phyloP scores from a whole-genome alignment of 345 rosid species.

The Mallotus nudiflorus region DNA sequence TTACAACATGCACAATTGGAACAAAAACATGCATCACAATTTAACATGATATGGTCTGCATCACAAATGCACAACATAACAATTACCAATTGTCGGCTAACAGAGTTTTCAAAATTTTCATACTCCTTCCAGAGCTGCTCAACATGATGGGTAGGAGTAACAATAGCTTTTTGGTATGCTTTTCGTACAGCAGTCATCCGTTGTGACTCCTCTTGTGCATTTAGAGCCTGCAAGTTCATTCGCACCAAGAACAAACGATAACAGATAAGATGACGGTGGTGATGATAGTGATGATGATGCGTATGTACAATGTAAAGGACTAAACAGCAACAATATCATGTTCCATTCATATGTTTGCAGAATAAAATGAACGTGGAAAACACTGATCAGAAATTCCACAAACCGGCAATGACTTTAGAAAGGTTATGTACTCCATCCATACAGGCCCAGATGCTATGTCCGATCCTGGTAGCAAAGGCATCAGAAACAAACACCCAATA shows the following conservation, averaged over 20 bases:
- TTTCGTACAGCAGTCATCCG: conserved; percentile 77
- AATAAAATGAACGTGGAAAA: conserved; percentile 7
- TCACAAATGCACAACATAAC: neutral
- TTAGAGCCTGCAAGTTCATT: conserved; percentile 54
- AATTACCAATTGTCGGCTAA: conserved; percentile 88
- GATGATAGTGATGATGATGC: too few relatives aligned
- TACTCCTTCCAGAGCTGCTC: conserved; percentile 98
- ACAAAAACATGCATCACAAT: neutral
- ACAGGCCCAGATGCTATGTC: conserved; percentile 92
- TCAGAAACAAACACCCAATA: conserved; percentile 19
- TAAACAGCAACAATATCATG: neutral
- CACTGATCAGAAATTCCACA: conserved; percentile 36
- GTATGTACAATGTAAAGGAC: neutral
- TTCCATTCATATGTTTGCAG: conserved; percentile 1
- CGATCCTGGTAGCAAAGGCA: conserved; percentile 59
- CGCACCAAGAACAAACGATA: conserved; percentile 20
- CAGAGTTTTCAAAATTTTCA: conserved; percentile 90
- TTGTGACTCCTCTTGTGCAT: conserved; percentile 75
- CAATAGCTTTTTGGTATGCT: conserved; percentile 81
- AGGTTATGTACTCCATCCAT: conserved; percentile 89
- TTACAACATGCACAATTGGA: neutral
- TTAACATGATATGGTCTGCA: neutral
- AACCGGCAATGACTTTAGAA: conserved; percentile 80
- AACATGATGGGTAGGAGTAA: conserved; percentile 85
- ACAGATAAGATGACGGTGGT: neutral